Evolutionary conservation across 179 eudicot genomes (phyloP), one percentile per base, ranked within the genome.

Genomic region (Vitellaria paradoxa): DNA sequence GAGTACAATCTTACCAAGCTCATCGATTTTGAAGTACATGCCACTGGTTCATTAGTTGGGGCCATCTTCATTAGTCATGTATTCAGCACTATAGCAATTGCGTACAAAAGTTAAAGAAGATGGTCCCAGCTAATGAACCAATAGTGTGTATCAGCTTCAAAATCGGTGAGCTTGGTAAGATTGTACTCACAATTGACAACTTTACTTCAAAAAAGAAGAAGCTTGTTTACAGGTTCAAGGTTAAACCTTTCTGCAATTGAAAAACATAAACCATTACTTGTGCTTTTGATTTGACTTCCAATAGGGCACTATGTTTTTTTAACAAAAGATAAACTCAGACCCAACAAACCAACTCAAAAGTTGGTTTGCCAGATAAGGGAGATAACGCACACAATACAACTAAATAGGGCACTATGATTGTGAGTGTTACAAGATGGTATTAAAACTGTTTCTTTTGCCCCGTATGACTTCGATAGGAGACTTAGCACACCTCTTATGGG

Each of bases 41-140:
- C 75, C 12, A 91, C 83, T 67, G 87, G 83, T 73, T 90, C 97
- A 53, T 87, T 87, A 15, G 81, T 70, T 0, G 81, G 80, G 1
- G 84, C 78, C 52, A 92, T 75, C 74, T 84, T 82, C 87, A 52
- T 78, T 83, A 0, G 97, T 94, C 70, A 91, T 91, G 63, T 86
- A 92, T 67, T 92, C 94, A 42, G 97, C 93, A 20, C 91, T 86
- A 71, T 88, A 92, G 77, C 57, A n/a, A n/a, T n/a, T n/a, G n/a
- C n/a, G n/a, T n/a, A n/a, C n/a, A 88, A 21, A 92, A 91, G 73
- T 75, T 81, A 49, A 83, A 78, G 76, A 91, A 84, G 74, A 75
- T 92, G 52, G 78, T 84, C 1, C 80, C 81, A 0, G 68, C 81
- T 15, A 87, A 87, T 53, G 97, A 90, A 73, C 83, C 87, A 67